Conservation (phyloP, 352 stramenopile genomes). For the Globisporangium megalacanthum region DNA sequence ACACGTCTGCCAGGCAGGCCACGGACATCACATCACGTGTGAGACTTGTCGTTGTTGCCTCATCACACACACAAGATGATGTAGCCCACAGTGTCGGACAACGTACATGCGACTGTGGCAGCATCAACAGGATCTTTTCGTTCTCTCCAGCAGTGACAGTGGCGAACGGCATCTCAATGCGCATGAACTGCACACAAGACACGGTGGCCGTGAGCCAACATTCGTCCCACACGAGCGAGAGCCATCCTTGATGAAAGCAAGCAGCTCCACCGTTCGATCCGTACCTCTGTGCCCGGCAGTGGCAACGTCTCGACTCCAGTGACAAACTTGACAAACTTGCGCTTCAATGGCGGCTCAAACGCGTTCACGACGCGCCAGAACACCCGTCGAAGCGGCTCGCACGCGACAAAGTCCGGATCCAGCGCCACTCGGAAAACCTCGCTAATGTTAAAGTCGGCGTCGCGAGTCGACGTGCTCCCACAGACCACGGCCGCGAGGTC, state of each 20-base stretch:
- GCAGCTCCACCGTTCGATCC: background rate
- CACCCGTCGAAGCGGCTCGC: conserved; percentile 22
- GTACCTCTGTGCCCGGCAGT: conserved; percentile 56
- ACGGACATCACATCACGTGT: background rate
- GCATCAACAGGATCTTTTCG: conserved; percentile 48
- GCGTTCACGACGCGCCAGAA: conserved; percentile 56
- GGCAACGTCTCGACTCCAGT: conserved; percentile 63
- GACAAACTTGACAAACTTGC: conserved; percentile 71
- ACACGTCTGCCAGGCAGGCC: conserved; percentile 34
- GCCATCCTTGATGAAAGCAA: background rate
- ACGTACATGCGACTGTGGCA: conserved; percentile 68
- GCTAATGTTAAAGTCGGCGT: conserved; percentile 36
- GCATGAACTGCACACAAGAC: conserved; percentile 40
- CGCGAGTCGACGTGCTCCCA: conserved; percentile 5
- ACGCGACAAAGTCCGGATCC: conserved; percentile 54
- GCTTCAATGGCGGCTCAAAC: conserved; percentile 48
- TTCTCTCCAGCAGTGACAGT: conserved; percentile 31
- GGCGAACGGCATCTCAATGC: conserved; percentile 73
- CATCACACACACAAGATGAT: background rate
- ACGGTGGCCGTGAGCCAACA: too few species aligned
- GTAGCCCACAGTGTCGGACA: background rate
- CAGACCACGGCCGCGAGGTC: conserved; percentile 40
- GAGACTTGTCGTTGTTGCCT: too few species aligned
- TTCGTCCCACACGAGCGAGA: background rate
- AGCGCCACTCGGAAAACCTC: conserved; percentile 47